These are phyloP conservation scores for Cryphonectria naterciae DNA, from an alignment of 2,329 filamentous ascomycete genomes.

Conservation along the genomic window DNA sequence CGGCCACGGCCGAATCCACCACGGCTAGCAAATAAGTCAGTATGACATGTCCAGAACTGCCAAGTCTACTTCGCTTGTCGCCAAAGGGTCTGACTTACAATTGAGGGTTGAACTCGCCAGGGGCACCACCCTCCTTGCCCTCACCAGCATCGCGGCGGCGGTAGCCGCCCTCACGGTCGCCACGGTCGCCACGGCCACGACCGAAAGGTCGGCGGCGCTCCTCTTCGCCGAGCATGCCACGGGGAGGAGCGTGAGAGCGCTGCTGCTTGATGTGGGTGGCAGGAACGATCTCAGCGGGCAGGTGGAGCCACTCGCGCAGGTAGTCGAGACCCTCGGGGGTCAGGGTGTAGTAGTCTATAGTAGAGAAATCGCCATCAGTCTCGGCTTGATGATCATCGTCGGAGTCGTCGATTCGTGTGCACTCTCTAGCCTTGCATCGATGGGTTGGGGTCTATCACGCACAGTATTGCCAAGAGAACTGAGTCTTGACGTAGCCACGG, in stretches of 20 bases:
- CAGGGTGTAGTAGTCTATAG: constrained; percentile 94
- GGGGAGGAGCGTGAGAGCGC: constrained; percentile 95
- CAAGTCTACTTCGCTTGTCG: constrained; percentile 14
- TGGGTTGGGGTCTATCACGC: constrained; percentile 14
- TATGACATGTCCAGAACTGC: constrained; percentile 41
- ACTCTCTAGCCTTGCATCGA: neutral
- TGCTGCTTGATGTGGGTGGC: constrained; percentile 99
- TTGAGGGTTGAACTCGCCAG: constrained; percentile 87
- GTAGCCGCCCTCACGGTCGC: constrained; percentile 88
- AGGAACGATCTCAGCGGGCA: constrained; percentile 98
- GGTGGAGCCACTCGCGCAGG: constrained; percentile 99
- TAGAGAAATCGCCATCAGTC: constrained; percentile 8
- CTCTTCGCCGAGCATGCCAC: constrained; percentile 94
- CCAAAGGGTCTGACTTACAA: constrained; percentile 62
- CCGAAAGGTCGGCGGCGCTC: constrained; percentile 79
- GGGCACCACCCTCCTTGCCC: constrained; percentile 89
- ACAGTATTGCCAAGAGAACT: constrained; percentile 98
- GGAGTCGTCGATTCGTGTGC: neutral
- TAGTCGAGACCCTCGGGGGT: constrained; percentile 99
- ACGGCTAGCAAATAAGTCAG: constrained; percentile 58
- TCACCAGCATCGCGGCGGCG: constrained; percentile 85
- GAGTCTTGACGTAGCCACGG: constrained; percentile 98
- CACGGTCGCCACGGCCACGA: constrained; percentile 70
- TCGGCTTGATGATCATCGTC: neutral
- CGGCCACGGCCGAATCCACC: constrained; percentile 89